Conservation (phyloP, 495 filamentous ascomycete genomes). For the Talaromyces trachyspermus region DNA sequence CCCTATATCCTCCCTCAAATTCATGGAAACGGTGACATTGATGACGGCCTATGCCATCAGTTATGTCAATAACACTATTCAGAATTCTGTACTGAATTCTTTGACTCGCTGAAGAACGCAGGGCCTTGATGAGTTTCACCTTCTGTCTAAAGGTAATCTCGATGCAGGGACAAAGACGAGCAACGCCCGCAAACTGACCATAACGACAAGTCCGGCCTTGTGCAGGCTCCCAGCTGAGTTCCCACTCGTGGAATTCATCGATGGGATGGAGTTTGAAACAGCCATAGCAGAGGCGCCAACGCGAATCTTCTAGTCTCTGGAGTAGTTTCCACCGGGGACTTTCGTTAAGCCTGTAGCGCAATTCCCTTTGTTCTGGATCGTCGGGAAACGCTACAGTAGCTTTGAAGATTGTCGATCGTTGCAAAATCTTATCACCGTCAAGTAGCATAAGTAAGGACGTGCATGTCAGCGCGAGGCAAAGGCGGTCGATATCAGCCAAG, state of each 20-base stretch:
- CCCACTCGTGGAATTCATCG: background rate
- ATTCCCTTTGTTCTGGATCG: too few relatives aligned
- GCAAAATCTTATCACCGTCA: background rate
- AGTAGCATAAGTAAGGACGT: background rate
- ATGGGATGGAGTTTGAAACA: background rate
- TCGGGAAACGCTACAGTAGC: background rate
- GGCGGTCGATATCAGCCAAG: background rate
- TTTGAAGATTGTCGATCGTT: background rate
- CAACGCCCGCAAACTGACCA: background rate
- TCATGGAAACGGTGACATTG: too few relatives aligned
- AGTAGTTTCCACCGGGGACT: background rate
- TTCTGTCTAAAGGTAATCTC: background rate
- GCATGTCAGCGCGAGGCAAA: background rate
- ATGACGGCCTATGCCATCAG: background rate
- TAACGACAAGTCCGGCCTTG: background rate
- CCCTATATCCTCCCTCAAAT: too few relatives aligned
- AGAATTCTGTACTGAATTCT: background rate
- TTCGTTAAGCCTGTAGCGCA: too few relatives aligned
- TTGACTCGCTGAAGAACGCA: background rate
- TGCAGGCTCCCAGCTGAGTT: background rate
- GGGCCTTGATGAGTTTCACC: background rate
- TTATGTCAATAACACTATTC: background rate
- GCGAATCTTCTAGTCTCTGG: background rate
- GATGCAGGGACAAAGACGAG: background rate
- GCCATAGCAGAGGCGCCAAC: background rate